Evolutionary conservation across 768 basidiomycete species (phyloP).

Genomic region (Amanita polypyramis): DNA sequence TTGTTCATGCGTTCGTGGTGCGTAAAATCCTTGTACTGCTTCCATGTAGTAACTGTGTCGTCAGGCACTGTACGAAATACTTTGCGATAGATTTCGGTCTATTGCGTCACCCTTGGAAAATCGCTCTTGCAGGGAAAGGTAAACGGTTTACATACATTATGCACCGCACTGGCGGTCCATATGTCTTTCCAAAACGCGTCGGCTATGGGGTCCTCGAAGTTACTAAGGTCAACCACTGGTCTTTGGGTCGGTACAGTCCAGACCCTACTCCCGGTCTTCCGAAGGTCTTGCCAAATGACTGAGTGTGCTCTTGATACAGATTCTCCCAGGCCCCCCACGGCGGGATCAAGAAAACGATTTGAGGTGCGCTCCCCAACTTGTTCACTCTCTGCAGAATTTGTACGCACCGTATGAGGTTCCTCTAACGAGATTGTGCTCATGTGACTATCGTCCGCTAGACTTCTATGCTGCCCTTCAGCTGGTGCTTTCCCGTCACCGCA

Average conservation of each 20-base stretch:
- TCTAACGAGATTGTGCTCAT: not conserved
- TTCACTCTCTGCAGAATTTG: not conserved
- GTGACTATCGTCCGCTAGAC: not conserved
- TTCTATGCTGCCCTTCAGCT: not conserved
- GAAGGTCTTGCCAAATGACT: slow-evolving; percentile 5
- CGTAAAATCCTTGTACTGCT: slow-evolving; percentile 83
- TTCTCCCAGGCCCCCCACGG: not conserved
- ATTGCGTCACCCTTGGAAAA: slow-evolving; percentile 9
- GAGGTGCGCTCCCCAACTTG: not conserved
- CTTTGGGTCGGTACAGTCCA: slow-evolving; percentile 58
- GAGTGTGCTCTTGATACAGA: not conserved
- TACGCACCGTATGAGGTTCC: not conserved
- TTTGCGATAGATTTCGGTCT: slow-evolving; percentile 95
- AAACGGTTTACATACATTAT: slow-evolving; percentile 58
- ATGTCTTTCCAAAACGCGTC: slow-evolving; percentile 85
- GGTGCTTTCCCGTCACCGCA: not conserved
- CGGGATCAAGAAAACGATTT: not conserved
- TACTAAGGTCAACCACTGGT: slow-evolving; percentile 65
- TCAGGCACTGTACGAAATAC: slow-evolving; percentile 94
- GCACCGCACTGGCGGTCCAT: slow-evolving; percentile 80
- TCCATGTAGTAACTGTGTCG: slow-evolving; percentile 90
- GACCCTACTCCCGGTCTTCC: slow-evolving; percentile 39
- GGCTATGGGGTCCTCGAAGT: slow-evolving; percentile 82
- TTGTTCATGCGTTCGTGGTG: slow-evolving; percentile 69
- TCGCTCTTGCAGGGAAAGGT: not conserved